Base-by-base conservation (phyloP, 495 filamentous ascomycete genomes). In the Recurvomyces mirabilis region DNA sequence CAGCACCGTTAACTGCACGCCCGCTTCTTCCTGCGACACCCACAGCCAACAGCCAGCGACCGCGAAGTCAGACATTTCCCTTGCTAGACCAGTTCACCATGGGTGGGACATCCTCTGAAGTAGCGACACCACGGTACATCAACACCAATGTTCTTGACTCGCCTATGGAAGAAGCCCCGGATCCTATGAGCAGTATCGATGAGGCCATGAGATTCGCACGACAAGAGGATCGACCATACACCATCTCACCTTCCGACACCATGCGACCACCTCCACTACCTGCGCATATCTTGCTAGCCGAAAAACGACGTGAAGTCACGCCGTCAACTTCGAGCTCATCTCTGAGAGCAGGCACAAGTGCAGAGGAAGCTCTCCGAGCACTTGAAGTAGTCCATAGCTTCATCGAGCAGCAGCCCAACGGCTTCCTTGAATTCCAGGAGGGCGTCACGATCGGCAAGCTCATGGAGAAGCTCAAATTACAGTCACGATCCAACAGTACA, bases 21-120 rank as follows among this genome's bases (percentile, higher is more conserved):
- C 74, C 70, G 24, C 69, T 77, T 33, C 69, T 81, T 6, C 72
- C 75, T 24, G 67, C 13, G 67, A 67, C 38, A 66, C 58, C 38
- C 69, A 69, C 48, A 69, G 70, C 43, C 79, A 78, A 53, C 75
- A 15, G 1, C 4, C 50, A 82, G 49, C 75, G 88, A 25, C 87
- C 84, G 20, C 77, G 91, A 59, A 93, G 87, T 62, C 87, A 94
- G 62, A 96, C 91, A 0, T 91, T 94, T 41, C 91, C 20, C 63
- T 82, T 40, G 60, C 67, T 78, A 24, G 82, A 91, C 52, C 71
- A 84, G 4, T 80, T 83, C 55, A 74, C 86, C 54, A 75, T 81
- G 31, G 72, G 77, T 41, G 63, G 77, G 17, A 68, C 78, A 37
- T 62, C 68, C 2, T 68, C 72, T 11, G 82, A 87, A 29, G 70